Percentiles rank a stretch among this genome's conserved stretches.
Evolutionary conservation across 2,329 filamentous ascomycete genomes (phyloP).

Genomic region (Hyphodiscus sp.): DNA sequence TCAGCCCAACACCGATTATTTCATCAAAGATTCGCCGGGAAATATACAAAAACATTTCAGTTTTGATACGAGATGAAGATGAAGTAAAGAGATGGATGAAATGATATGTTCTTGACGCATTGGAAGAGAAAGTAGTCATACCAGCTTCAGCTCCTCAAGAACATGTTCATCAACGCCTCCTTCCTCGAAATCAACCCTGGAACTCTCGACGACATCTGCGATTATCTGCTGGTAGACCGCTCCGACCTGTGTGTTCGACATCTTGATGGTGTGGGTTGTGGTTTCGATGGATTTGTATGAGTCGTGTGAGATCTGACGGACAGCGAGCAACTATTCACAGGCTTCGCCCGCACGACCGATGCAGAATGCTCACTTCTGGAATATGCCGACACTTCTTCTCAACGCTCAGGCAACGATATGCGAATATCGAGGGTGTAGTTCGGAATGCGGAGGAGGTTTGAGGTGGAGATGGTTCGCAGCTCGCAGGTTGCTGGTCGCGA

Average conservation of each 20-base stretch:
- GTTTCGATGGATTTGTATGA: neutral
- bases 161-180: slow-evolving; percentile 84
- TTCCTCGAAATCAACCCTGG: slow-evolving; percentile 93
- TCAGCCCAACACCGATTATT: neutral
- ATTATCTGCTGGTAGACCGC: slow-evolving; percentile 73
- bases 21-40: neutral
- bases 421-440: neutral
- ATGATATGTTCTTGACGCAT: neutral
- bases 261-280: slow-evolving; percentile 17
- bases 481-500: neutral
- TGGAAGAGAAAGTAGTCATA: slow-evolving; percentile 43
- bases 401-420: neutral
- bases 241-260: slow-evolving; percentile 42
- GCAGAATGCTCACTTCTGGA: neutral
- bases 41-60: neutral
- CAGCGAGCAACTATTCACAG: neutral
- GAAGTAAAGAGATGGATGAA: neutral
- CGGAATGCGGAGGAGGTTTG: neutral
- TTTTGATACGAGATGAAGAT: slow-evolving; percentile 1
- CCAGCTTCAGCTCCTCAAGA: slow-evolving; percentile 79
- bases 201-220: slow-evolving; percentile 83
- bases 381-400: neutral
- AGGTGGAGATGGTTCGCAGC: neutral
- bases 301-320: neutral
- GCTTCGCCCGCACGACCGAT: neutral